phyloP scores from a whole-genome alignment of 2,329 filamentous ascomycete genomes.

The Emydomyces testavorans region DNA sequence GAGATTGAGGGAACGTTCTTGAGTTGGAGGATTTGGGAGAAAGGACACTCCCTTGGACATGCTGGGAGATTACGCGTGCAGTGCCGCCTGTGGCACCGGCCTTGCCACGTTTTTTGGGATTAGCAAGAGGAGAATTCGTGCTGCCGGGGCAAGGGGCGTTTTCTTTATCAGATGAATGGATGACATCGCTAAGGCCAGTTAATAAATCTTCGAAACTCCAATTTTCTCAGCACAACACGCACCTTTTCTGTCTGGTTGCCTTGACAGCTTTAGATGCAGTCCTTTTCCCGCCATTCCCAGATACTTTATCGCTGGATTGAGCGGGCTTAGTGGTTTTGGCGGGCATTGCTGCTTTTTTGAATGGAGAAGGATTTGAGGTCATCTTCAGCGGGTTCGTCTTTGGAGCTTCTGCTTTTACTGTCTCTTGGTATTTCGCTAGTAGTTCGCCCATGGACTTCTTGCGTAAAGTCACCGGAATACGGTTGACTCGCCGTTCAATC shows the following conservation, averaged over 20 bases:
- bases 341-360: slow-evolving; percentile 23
- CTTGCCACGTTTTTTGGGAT: slow-evolving; percentile 57
- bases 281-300: slow-evolving; percentile 18
- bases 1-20: slow-evolving; percentile 51
- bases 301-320: slow-evolving; percentile 24
- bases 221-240: neutral
- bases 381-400: slow-evolving; percentile 19
- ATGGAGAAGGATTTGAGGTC: slow-evolving; percentile 18
- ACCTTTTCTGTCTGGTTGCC: slow-evolving; percentile 17
- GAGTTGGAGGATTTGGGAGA: slow-evolving; percentile 78
- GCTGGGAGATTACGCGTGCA: slow-evolving; percentile 35
- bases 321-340: slow-evolving; percentile 24
- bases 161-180: slow-evolving; percentile 61
- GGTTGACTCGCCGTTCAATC: slow-evolving; percentile 85
- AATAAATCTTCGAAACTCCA: slow-evolving; percentile 8
- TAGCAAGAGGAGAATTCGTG: slow-evolving; percentile 44
- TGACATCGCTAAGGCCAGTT: slow-evolving; percentile 45
- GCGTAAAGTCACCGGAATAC: slow-evolving; percentile 69
- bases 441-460: slow-evolving; percentile 75
- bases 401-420: slow-evolving; percentile 36
- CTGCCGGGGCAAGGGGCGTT: slow-evolving; percentile 42
- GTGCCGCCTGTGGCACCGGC: slow-evolving; percentile 29
- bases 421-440: slow-evolving; percentile 42
- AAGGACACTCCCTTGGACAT: slow-evolving; percentile 49
- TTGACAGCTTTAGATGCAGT: slow-evolving; percentile 20